phyloP scores from a whole-genome alignment of 768 basidiomycete genomes.

The Mycena maculata region DNA sequence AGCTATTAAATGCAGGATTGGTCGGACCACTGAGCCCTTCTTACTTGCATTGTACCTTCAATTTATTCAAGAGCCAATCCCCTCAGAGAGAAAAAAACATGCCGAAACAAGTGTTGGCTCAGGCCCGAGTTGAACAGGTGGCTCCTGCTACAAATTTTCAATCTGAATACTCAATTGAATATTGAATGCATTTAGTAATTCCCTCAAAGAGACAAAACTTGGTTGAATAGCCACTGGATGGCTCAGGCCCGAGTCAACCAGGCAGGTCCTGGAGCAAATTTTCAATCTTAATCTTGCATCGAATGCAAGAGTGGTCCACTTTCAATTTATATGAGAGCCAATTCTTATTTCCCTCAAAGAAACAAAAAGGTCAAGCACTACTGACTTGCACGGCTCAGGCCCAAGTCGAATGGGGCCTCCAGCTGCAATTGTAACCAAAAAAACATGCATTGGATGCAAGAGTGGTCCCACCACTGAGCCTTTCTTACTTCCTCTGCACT shows the following conservation, averaged over 20 bases:
- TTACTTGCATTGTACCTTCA: neutral
- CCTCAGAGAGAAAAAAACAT: no score
- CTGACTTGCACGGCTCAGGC: neutral
- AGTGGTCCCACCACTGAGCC: neutral
- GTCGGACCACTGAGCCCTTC: neutral
- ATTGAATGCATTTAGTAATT: no score
- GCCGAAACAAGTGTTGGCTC: neutral
- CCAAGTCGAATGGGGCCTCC: slow-evolving; percentile 6
- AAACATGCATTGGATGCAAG: neutral
- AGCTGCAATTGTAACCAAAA: neutral
- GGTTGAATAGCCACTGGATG: neutral
- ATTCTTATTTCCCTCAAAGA: neutral
- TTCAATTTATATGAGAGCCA: no score
- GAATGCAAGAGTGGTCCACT: no score
- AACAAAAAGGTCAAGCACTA: neutral
- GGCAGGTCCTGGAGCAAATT: neutral
- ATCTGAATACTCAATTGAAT: neutral
- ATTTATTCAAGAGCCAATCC: no score
- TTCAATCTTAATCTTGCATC: neutral
- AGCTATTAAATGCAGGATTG: neutral
- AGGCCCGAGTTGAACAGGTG: neutral
- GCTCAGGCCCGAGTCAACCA: slow-evolving; percentile 8
- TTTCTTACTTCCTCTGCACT: neutral
- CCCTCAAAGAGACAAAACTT: no score
- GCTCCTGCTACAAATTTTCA: neutral